These are phyloP conservation scores for Scutellaria baicalensis DNA, from an alignment of 257 asterid species.

Conservation along the genomic window DNA sequence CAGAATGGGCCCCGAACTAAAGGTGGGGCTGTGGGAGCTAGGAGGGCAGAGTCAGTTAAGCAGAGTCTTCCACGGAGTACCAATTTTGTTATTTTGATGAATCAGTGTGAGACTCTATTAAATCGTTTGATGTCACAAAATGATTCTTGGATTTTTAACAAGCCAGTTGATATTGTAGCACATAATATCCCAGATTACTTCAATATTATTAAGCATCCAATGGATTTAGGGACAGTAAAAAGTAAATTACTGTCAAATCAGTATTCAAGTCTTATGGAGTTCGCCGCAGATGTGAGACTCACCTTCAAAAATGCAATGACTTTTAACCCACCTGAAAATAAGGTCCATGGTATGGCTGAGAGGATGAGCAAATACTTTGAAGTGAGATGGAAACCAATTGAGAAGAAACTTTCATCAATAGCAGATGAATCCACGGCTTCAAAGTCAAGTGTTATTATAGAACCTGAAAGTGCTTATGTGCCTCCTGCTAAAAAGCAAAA, in stretches of 20 bases:
- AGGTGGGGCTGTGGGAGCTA: constrained; percentile 35
- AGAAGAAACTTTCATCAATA: constrained; percentile 44
- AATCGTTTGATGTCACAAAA: constrained; percentile 49
- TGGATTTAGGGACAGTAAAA: constrained; percentile 85
- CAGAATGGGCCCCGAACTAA: constrained; percentile 58
- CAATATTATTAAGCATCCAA: constrained; percentile 71
- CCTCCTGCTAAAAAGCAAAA: constrained; percentile 61
- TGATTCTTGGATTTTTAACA: constrained; percentile 54
- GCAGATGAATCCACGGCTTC: constrained; percentile 36
- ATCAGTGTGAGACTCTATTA: constrained; percentile 59
- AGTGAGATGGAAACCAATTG: constrained; percentile 66
- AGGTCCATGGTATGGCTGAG: constrained; percentile 61
- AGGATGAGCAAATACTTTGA: constrained; percentile 50
- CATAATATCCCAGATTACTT: constrained; percentile 70
- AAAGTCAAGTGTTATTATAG: constrained; percentile 34
- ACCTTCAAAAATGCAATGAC: constrained; percentile 74
- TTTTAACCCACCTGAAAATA: constrained; percentile 58
- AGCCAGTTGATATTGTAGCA: constrained; percentile 66
- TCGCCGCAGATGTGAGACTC: constrained; percentile 78
- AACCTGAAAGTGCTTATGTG: constrained; percentile 38
- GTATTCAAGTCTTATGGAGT: constrained; percentile 50
- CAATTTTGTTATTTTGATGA: constrained; percentile 43
- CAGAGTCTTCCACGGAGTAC: constrained; percentile 29
- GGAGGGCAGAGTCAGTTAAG: constrained; percentile 30
- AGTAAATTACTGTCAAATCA: constrained; percentile 44